These are phyloP conservation scores for Leccinum pellstonianum DNA, from an alignment of 768 basidiomycete genomes.

Conservation along the genomic window DNA sequence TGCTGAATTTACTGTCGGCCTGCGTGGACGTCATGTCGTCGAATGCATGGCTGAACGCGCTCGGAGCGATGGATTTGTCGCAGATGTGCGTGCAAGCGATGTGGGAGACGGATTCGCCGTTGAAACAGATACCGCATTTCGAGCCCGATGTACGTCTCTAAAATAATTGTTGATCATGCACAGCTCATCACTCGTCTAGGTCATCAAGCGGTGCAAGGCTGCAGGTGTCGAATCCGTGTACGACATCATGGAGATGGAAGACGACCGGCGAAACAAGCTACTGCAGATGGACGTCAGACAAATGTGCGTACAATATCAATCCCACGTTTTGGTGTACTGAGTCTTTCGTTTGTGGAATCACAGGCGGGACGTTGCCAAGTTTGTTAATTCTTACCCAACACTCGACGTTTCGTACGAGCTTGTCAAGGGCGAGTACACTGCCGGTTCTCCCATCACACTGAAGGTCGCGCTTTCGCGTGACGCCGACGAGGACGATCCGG, in stretches of 20 bases:
- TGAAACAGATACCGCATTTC: constrained; percentile 97
- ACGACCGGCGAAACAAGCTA: constrained; percentile 77
- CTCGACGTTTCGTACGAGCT: constrained; percentile 87
- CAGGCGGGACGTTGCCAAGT: constrained; percentile 92
- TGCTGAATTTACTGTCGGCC: constrained; percentile 86
- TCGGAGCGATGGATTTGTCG: constrained; percentile 96
- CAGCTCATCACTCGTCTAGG: constrained; percentile 39
- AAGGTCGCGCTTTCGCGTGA: constrained; percentile 81
- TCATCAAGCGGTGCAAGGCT: constrained; percentile 82
- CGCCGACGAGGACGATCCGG: constrained; percentile 69
- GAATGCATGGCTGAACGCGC: constrained; percentile 39
- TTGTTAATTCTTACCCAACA: constrained; percentile 97
- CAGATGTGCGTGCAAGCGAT: constrained; percentile 99
- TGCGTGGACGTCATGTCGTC: constrained; percentile 99
- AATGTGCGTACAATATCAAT: constrained; percentile 56
- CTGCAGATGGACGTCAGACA: constrained; percentile 82
- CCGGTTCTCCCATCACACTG: constrained; percentile 79
- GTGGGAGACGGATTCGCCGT: constrained; percentile 95
- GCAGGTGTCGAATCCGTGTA: constrained; percentile 87
- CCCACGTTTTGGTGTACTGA: neutral
- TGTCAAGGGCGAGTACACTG: constrained; percentile 83
- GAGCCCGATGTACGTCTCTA: constrained; percentile 64
- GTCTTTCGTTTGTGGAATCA: neutral
- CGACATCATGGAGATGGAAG: constrained; percentile 98
- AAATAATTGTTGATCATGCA: neutral